phyloP scores from a whole-genome alignment of 768 basidiomycete genomes.

The Lentinula aciculospora region DNA sequence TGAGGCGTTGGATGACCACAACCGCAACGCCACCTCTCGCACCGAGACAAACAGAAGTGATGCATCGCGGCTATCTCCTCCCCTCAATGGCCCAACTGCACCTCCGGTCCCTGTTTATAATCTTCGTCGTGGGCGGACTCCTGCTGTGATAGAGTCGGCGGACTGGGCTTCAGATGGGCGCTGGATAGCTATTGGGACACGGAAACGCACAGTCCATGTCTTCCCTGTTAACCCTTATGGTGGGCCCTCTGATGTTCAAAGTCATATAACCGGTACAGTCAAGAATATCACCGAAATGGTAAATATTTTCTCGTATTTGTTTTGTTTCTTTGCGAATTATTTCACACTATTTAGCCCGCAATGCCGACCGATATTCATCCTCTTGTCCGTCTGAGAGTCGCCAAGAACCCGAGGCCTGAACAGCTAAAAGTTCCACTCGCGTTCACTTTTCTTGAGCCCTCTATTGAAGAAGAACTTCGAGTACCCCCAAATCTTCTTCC shows the following conservation, averaged over 20 bases:
- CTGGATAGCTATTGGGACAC: slow-evolving; percentile 66
- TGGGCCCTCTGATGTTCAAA: slow-evolving; percentile 54
- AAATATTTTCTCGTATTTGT: slow-evolving; percentile 18
- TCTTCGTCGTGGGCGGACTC: slow-evolving; percentile 66
- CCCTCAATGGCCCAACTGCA: slow-evolving; percentile 11
- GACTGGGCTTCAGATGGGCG: slow-evolving; percentile 52
- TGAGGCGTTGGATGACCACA: not conserved
- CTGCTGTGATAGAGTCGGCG: slow-evolving; percentile 52
- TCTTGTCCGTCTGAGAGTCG: slow-evolving; percentile 45
- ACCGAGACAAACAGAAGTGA: not conserved
- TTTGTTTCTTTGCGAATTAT: not conserved
- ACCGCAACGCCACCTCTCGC: not conserved
- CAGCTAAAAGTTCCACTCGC: slow-evolving; percentile 36
- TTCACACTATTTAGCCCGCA: slow-evolving; percentile 32
- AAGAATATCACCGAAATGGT: slow-evolving; percentile 46
- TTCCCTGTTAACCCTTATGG: slow-evolving; percentile 78
- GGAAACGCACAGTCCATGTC: slow-evolving; percentile 61
- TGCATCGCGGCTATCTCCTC: slow-evolving; percentile 1
- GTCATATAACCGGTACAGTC: slow-evolving; percentile 56
- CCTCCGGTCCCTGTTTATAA: slow-evolving; percentile 58
- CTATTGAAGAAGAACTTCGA: slow-evolving; percentile 20
- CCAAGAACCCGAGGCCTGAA: slow-evolving; percentile 20
- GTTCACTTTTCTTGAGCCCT: slow-evolving; percentile 47
- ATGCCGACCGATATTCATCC: slow-evolving; percentile 50
- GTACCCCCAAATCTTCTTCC: slow-evolving; percentile 35